These are phyloP conservation scores for Microbotryum saponariae DNA, from an alignment of 1,284 basidiomycete genomes.

Conservation along the genomic window DNA sequence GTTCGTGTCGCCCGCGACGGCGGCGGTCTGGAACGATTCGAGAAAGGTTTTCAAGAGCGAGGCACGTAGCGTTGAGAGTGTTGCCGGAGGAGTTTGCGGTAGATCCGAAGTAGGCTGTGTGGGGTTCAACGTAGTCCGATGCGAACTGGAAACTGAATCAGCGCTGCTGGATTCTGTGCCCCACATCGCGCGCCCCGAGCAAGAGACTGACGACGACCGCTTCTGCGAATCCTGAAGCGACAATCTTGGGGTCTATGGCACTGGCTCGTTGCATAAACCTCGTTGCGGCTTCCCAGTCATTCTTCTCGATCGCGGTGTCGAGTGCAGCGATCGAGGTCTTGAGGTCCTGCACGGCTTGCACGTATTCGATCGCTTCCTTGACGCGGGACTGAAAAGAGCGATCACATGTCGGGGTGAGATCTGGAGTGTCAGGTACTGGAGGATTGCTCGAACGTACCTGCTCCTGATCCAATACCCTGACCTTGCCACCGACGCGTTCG, in stretches of 20 bases:
- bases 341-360: conserved; percentile 38
- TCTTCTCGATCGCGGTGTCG: conserved; percentile 65
- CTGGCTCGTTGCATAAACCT: conserved; percentile 84
- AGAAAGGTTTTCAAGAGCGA: conserved; percentile 70
- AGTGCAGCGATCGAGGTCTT: conserved; percentile 69
- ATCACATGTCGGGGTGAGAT: conserved; percentile 52
- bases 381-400: conserved; percentile 29
- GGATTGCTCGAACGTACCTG: conserved; percentile 46
- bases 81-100: conserved; percentile 75
- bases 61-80: conserved; percentile 65
- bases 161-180: neutral
- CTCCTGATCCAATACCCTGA: conserved; percentile 79
- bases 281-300: conserved; percentile 93
- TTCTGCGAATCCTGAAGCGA: conserved; percentile 77
- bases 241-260: conserved; percentile 66
- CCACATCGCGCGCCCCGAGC: neutral
- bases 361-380: conserved; percentile 37
- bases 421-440: conserved; percentile 41
- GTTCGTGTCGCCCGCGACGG: conserved; percentile 62
- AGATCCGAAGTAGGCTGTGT: conserved; percentile 76
- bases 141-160: neutral
- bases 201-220: conserved; percentile 62
- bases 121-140: neutral
- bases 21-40: conserved; percentile 68
- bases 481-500: conserved; percentile 78